Evolutionary conservation across 1,284 basidiomycete species (phyloP).

Genomic region (Athelia sp.): DNA sequence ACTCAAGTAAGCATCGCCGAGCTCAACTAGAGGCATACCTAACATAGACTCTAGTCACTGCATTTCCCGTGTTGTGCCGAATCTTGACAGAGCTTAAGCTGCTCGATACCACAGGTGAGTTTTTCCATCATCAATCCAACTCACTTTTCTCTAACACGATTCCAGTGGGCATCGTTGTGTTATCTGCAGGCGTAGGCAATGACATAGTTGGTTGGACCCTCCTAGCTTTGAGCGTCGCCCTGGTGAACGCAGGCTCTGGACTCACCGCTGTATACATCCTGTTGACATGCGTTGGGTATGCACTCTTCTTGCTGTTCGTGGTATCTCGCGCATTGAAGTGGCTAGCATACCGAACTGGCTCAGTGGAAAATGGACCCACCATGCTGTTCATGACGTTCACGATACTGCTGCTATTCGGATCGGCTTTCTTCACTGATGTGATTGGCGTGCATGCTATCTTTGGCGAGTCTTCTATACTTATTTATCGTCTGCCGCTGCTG

Average conservation of each 20-base stretch:
- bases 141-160: too few species aligned
- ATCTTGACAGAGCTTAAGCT: conserved; percentile 80
- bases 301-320: conserved; percentile 74
- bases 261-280: conserved; percentile 79
- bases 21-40: background rate
- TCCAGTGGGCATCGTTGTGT: conserved; percentile 51
- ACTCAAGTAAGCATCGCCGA: conserved; percentile 43
- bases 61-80: conserved; percentile 91
- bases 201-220: conserved; percentile 61
- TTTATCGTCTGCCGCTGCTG: conserved; percentile 56
- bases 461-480: conserved; percentile 34
- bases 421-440: conserved; percentile 90
- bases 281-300: conserved; percentile 79
- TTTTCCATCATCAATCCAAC: conserved; percentile 76
- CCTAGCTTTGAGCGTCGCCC: conserved; percentile 82
- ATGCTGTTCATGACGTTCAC: conserved; percentile 77
- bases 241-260: conserved; percentile 80
- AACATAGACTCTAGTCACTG: conserved; percentile 51
- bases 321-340: conserved; percentile 60
- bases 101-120: conserved; percentile 66
- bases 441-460: conserved; percentile 94
- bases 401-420: conserved; percentile 76
- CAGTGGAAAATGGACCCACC: conserved; percentile 73
- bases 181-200: conserved; percentile 65
- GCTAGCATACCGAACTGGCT: conserved; percentile 77